A percentile compares a stretch with the other conserved stretches of the same genome.
These are phyloP conservation scores for Gillenia trifoliata DNA, from an alignment of 306 rosid species.

Conservation along the genomic window DNA sequence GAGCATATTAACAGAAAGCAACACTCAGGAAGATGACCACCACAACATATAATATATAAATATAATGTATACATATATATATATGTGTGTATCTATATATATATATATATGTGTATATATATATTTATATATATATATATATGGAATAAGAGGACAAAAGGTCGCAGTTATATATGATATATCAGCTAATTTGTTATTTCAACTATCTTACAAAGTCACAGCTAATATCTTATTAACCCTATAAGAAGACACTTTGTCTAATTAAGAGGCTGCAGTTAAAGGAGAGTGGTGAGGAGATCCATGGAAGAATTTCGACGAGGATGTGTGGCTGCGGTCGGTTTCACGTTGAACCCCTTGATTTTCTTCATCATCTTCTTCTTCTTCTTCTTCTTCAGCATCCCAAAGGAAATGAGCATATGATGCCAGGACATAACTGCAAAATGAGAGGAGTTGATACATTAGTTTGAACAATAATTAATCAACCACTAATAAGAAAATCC, in stretches of 20 bases:
- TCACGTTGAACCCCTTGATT: conserved; percentile 16
- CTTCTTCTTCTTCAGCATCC: conserved; percentile 47
- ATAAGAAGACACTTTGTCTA: not conserved
- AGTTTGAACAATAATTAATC: not conserved
- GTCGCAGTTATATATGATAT: not conserved
- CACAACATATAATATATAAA: no score
- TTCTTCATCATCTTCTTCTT: conserved; percentile 13
- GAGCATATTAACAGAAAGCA: not conserved
- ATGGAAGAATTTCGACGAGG: conserved; percentile 28
- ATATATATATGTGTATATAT: not conserved
- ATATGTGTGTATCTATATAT: not conserved
- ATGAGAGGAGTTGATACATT: not conserved
- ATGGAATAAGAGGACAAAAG: not conserved
- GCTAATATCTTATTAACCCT: not conserved
- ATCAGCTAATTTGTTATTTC: not conserved
- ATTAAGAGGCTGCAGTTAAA: conserved; percentile 44
- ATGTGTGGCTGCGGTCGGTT: conserved; percentile 19
- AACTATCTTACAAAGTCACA: conserved; percentile 4
- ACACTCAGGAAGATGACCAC: not conserved
- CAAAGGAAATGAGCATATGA: conserved; percentile 79
- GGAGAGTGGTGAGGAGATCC: conserved; percentile 38
- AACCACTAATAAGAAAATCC: not conserved
- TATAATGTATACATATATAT: not conserved
- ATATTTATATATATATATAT: not conserved
- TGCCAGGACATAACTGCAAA: conserved; percentile 65